Conservation (phyloP, 1,284 basidiomycete species). For the Cryptococcus jaspeensis region DNA sequence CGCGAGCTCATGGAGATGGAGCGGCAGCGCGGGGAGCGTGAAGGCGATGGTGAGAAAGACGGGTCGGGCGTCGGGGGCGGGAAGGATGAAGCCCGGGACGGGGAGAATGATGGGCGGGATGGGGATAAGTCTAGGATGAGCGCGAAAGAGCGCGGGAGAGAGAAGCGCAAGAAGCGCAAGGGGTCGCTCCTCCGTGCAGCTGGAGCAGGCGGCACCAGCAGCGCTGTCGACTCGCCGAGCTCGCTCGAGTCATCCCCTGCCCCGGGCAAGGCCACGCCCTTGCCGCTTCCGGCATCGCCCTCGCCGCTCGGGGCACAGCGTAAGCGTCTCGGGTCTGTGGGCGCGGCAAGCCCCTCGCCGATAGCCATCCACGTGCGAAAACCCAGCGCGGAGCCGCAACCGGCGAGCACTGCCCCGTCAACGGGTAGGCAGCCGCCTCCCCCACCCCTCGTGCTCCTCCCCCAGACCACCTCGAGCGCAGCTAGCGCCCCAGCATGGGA, state of each 20-base stretch:
- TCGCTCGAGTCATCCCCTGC: slow-evolving; percentile 20
- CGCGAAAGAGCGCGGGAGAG: slow-evolving; percentile 33
- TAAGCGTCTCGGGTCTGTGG: neutral
- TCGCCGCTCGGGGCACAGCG: neutral
- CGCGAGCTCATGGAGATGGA: slow-evolving; percentile 35
- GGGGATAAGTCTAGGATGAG: slow-evolving; percentile 3
- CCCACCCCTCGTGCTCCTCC: too few species aligned
- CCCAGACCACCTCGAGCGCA: too few species aligned
- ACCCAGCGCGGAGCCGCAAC: neutral
- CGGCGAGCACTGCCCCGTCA: too few species aligned
- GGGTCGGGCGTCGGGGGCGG: neutral
- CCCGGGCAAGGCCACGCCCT: neutral
- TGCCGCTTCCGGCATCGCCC: too few species aligned
- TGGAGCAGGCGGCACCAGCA: neutral
- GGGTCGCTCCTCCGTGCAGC: slow-evolving; percentile 5
- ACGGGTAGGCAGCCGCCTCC: too few species aligned
- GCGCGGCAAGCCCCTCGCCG: neutral
- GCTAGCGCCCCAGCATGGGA: slow-evolving; percentile 4
- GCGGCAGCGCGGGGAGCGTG: neutral
- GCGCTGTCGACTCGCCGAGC: neutral
- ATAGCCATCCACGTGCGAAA: neutral
- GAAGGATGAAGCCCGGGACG: slow-evolving; percentile 3
- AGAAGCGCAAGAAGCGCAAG: slow-evolving; percentile 30
- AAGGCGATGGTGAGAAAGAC: neutral
- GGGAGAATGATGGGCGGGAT: slow-evolving; percentile 4